Evolutionary conservation across 2,329 filamentous ascomycete species (phyloP), one percentile per base, ranked within the genome.

Genomic region (Ploettnerulaceae sp.): DNA sequence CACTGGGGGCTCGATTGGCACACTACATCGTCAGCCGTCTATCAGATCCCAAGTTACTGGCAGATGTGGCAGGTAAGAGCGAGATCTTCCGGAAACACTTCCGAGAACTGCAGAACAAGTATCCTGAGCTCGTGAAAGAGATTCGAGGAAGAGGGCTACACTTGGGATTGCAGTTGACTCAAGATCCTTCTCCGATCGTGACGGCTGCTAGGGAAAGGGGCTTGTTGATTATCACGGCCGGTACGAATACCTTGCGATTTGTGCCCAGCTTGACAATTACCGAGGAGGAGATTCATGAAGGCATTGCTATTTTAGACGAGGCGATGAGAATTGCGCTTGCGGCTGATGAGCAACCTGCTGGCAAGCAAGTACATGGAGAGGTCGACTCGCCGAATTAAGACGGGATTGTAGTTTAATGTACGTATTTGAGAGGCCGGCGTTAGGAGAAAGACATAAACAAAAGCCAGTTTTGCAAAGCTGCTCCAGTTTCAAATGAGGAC

Each of bases 191-290:
- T 14, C 76, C 74, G 9, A 82, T 98, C 49, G 75, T 98, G 51
- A 89, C 84, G 54, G 90, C 89, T 8, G 89, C 90, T 14, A 75
- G 93, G 51, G 89, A 97, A 71, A 76, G 89, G 49, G 93, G 93
- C 0, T 66, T 98, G 61, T 67, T 98, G 49, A 74, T 98, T 49
- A 96, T 98, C 62, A 96, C 89, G 1, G 91, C 89, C 21, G 93
- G 93, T 1, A 89, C 82, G 22, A 95, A 97, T 64, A 96, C 90
- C 7, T 69, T 98, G 57, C 76, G 93, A 37, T 95, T 98, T 60
- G 89, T 97, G 47, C 93, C 93, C 24, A 86, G 88, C 51, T 70
- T 98, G 61, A 81, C 82, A 5, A 86, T 98, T 48, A 84, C 79
- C 1, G 81, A 88, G 57, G 78, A 77, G 20, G 86, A 96, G 74